Percentiles rank a stretch among this genome's conserved stretches.
Evolutionary conservation across 1,284 basidiomycete genomes (phyloP).

Genomic region (Phellinidium pouzarii): DNA sequence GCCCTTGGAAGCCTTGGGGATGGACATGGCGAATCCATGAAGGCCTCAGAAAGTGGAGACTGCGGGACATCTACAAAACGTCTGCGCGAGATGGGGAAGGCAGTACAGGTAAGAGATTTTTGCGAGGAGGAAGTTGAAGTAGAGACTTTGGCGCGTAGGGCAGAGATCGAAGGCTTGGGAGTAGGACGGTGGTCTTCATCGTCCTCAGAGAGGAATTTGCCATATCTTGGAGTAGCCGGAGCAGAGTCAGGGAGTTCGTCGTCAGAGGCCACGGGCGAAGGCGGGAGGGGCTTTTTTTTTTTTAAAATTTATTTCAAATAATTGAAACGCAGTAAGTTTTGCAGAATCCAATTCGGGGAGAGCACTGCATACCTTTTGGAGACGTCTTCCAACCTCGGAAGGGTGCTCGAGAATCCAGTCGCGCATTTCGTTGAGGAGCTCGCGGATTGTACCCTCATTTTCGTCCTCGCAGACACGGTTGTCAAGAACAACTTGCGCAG

Average conservation of each 20-base stretch:
- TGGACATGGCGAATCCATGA: not conserved
- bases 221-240: too few relatives aligned
- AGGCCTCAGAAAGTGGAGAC: slow-evolving; percentile 2
- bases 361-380: slow-evolving; percentile 6
- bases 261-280: not conserved
- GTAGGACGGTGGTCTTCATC: slow-evolving; percentile 11
- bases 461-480: slow-evolving; percentile 1
- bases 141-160: slow-evolving; percentile 2
- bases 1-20: not conserved
- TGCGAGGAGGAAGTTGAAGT: not conserved
- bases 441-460: slow-evolving; percentile 12
- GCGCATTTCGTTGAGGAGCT: slow-evolving; percentile 17
- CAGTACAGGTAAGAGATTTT: not conserved
- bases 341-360: not conserved
- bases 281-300: not conserved
- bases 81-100: not conserved
- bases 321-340: not conserved
- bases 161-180: not conserved
- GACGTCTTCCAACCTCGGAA: slow-evolving; percentile 3
- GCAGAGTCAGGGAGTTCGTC: not conserved
- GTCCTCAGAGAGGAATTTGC: too few relatives aligned
- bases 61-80: slow-evolving; percentile 11
- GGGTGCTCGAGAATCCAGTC: slow-evolving; percentile 15
- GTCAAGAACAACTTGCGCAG: not conserved
- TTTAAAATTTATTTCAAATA: not conserved